Evolutionary conservation across 73 alveolate genomes (phyloP).

Genomic region (Halteria grandinella): DNA sequence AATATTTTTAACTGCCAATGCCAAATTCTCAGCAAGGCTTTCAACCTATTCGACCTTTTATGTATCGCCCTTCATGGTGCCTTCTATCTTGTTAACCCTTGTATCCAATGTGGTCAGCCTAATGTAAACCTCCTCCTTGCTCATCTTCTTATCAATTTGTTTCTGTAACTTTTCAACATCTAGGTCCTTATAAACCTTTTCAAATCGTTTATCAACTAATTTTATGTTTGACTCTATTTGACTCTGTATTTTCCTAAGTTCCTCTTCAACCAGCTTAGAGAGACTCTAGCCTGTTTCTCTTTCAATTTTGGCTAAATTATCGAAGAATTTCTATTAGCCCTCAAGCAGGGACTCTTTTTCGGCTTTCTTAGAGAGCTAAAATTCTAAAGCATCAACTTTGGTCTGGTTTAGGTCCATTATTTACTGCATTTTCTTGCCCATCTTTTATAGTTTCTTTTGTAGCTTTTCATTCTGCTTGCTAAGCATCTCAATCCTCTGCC

Average conservation of each 20-base stretch:
- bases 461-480: conserved; percentile 35
- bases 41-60: not conserved
- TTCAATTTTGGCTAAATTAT: conserved; percentile 39
- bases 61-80: not conserved
- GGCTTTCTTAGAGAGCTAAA: not conserved
- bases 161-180: conserved; percentile 8
- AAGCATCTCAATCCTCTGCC: too few species aligned
- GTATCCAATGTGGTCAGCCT: not conserved
- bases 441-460: conserved; percentile 8
- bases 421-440: conserved; percentile 7
- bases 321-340: conserved; percentile 28
- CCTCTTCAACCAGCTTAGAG: conserved; percentile 16
- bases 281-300: conserved; percentile 11
- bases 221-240: not conserved
- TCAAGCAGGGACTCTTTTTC: conserved; percentile 26
- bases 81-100: not conserved
- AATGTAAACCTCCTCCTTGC: conserved; percentile 20
- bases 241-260: conserved; percentile 18
- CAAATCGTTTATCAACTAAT: conserved; percentile 13
- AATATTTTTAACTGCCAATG: conserved; percentile 21
- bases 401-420: not conserved
- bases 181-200: conserved; percentile 5
- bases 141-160: conserved; percentile 14
- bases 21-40: conserved; percentile 33
- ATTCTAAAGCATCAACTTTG: not conserved